A percentile compares a stretch with the other conserved stretches of the same genome.
phyloP scores from a whole-genome alignment of 2,329 filamentous ascomycete genomes.

The Dothiorella sarmentorum region DNA sequence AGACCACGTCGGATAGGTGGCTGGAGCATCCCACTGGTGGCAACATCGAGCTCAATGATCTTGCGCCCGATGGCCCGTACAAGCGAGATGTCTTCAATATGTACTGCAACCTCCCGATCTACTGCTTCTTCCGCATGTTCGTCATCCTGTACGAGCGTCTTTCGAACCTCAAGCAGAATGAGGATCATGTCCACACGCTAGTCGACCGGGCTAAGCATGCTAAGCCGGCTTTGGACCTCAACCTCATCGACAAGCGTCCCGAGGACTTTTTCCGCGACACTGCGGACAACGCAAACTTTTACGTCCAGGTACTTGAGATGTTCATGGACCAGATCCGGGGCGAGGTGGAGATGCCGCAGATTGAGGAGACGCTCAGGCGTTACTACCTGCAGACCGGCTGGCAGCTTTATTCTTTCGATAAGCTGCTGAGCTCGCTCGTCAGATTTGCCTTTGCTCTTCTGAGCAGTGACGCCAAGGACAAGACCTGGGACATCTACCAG shows the following conservation, averaged over 20 bases:
- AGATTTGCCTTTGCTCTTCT: conserved; percentile 81
- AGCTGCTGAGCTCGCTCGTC: conserved; percentile 76
- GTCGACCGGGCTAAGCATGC: conserved; percentile 68
- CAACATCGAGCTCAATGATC: conserved; percentile 58
- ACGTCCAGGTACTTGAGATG: conserved; percentile 78
- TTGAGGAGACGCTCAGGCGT: conserved; percentile 86
- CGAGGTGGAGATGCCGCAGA: conserved; percentile 75
- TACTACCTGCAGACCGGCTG: conserved; percentile 90
- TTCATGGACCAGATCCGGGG: conserved; percentile 82
- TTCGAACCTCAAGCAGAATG: conserved; percentile 76
- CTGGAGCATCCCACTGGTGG: conserved; percentile 55
- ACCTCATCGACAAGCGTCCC: conserved; percentile 74
- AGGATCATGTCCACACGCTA: conserved; percentile 67
- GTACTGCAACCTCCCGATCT: conserved; percentile 87
- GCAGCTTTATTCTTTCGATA: conserved; percentile 89
- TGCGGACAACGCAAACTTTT: conserved; percentile 65
- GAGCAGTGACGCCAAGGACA: conserved; percentile 84
- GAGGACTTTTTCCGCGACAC: conserved; percentile 71
- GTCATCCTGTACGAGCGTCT: conserved; percentile 86
- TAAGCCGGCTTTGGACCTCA: conserved; percentile 80
- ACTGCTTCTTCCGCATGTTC: conserved; percentile 92
- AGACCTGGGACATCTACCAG: conserved; percentile 84
- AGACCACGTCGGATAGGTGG: conserved; percentile 59
- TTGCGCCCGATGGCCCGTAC: conserved; percentile 77
- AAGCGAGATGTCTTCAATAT: conserved; percentile 79